Conservation (phyloP, 805 yeast genomes). For the Candida krabiensis region DNA sequence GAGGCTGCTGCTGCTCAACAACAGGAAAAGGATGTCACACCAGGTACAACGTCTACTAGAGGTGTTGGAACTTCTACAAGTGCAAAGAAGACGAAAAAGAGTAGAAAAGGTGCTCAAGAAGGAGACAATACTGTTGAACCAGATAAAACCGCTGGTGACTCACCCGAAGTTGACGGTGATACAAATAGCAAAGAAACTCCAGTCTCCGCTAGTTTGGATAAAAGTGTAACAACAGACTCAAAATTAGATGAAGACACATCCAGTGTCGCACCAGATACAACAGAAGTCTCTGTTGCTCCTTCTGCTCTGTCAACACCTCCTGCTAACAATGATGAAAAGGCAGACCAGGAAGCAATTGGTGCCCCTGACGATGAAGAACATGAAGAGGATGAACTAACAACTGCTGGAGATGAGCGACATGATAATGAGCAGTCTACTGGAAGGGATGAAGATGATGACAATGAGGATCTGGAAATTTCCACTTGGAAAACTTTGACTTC, state of each 20-base stretch:
- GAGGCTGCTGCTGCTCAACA: conserved; percentile 52
- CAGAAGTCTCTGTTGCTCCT: neutral
- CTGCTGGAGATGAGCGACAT: conserved; percentile 35
- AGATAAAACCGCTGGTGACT: conserved; percentile 4
- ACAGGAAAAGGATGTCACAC: conserved; percentile 27
- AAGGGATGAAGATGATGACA: conserved; percentile 44
- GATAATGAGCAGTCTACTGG: conserved; percentile 14
- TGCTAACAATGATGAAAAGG: conserved; percentile 9
- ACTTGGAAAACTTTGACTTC: conserved; percentile 87
- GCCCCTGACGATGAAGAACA: conserved; percentile 30
- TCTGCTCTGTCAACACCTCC: conserved; percentile 2
- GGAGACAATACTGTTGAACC: conserved; percentile 3
- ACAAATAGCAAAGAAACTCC: conserved; percentile 3
- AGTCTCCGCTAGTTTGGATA: neutral
- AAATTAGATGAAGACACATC: conserved; percentile 1
- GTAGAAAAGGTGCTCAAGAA: conserved; percentile 35
- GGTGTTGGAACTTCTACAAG: conserved; percentile 32
- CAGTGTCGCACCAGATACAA: neutral
- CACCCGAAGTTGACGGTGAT: conserved; percentile 2
- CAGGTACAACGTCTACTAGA: conserved; percentile 31
- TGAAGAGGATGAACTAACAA: conserved; percentile 47
- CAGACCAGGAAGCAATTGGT: conserved; percentile 19
- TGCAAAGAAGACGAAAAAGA: conserved; percentile 37
- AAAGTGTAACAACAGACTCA: neutral
- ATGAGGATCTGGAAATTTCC: conserved; percentile 74